phyloP scores from a whole-genome alignment of 1,284 basidiomycete species.

The Singerocomus rubriflavus region DNA sequence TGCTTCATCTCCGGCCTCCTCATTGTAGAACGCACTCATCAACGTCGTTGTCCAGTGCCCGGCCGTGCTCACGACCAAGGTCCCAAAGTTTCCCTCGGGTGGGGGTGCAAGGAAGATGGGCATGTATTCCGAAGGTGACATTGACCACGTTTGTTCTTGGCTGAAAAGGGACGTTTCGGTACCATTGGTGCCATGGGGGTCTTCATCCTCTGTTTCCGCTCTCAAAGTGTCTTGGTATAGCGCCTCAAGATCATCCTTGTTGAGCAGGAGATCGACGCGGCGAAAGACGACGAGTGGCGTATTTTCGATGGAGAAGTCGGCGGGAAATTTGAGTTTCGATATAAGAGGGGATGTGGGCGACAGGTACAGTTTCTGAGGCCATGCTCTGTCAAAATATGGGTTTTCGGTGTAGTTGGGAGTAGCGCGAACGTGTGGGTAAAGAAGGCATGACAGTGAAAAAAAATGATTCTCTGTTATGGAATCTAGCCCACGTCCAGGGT shows the following conservation, averaged over 20 bases:
- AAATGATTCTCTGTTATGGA: slow-evolving; percentile 70
- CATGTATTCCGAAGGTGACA: slow-evolving; percentile 52
- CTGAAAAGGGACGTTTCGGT: slow-evolving; percentile 46
- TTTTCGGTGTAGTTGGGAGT: slow-evolving; percentile 56
- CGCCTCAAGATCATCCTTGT: slow-evolving; percentile 45
- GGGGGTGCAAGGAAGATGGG: slow-evolving; percentile 44
- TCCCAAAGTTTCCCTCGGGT: slow-evolving; percentile 52
- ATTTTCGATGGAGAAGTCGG: slow-evolving; percentile 48
- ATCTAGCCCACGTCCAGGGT: slow-evolving; percentile 35
- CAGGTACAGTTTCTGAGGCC: slow-evolving; percentile 62
- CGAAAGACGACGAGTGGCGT: slow-evolving; percentile 66
- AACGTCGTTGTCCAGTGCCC: slow-evolving; percentile 66
- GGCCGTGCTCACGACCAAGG: slow-evolving; percentile 57
- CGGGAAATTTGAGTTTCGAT: slow-evolving; percentile 38
- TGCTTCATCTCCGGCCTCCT: slow-evolving; percentile 31
- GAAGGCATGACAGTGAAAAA: slow-evolving; percentile 62
- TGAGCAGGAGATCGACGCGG: slow-evolving; percentile 57
- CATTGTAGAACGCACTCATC: slow-evolving; percentile 46
- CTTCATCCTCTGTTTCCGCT: slow-evolving; percentile 12
- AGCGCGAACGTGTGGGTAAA: slow-evolving; percentile 63
- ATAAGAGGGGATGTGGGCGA: slow-evolving; percentile 46
- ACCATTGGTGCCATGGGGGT: slow-evolving; percentile 10
- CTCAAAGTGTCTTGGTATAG: slow-evolving; percentile 38
- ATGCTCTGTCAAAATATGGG: slow-evolving; percentile 55
- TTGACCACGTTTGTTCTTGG: slow-evolving; percentile 50